A percentile compares a stretch with the other conserved stretches of the same genome.
These are phyloP conservation scores for Canavalia ensiformis DNA, from an alignment of 306 rosid genomes.

Conservation along the genomic window DNA sequence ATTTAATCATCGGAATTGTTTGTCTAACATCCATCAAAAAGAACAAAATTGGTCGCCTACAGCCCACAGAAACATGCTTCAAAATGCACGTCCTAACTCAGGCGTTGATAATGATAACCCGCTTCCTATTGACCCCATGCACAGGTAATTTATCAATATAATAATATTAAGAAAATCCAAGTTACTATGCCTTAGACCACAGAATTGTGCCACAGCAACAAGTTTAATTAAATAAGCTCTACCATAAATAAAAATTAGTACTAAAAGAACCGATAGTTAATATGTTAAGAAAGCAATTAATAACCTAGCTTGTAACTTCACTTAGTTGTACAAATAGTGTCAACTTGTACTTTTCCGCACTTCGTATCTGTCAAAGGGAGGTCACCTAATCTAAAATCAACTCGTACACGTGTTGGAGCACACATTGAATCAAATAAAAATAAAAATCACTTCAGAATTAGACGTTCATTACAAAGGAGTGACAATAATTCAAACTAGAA, in stretches of 20 bases:
- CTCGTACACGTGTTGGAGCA: not conserved
- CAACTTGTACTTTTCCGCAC: not conserved
- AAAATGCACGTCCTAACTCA: conserved; percentile 21
- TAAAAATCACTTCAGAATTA: not conserved
- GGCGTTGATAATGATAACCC: conserved; percentile 10
- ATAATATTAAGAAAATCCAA: not conserved
- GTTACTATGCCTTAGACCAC: not conserved
- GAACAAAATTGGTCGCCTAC: conserved; percentile 15
- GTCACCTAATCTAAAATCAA: not conserved
- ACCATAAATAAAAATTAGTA: not conserved
- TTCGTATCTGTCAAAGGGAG: not conserved
- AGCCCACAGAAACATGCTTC: conserved; percentile 12
- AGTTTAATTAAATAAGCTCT: not conserved
- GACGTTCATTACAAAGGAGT: conserved; percentile 11
- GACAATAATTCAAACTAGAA: not conserved
- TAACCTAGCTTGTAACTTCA: conserved; percentile 24
- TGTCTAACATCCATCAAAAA: not conserved
- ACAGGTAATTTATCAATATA: not conserved
- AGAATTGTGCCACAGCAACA: conserved; percentile 6
- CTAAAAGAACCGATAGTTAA: not conserved
- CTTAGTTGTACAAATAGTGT: not conserved
- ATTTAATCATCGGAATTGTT: not conserved
- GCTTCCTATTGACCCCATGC: not conserved
- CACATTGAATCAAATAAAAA: not conserved
- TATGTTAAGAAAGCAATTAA: not conserved